A percentile compares a stretch with the other conserved stretches of the same genome.
Conservation (phyloP, 331 rosid genomes). For the Malus hybrid region DNA sequence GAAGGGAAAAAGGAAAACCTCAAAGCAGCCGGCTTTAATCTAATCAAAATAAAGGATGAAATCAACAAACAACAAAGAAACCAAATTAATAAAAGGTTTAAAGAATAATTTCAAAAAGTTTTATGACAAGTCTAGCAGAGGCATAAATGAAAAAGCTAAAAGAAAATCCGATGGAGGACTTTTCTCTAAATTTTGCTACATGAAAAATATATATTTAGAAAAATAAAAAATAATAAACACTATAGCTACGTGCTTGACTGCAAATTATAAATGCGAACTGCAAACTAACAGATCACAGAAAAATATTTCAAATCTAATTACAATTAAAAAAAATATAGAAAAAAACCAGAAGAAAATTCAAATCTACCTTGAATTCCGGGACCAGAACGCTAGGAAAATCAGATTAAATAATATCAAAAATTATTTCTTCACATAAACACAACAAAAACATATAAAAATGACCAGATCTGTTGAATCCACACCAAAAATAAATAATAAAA, state of each 20-base stretch:
- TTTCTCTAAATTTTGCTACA: not conserved
- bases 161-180: not conserved
- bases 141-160: not conserved
- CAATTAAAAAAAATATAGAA: not conserved
- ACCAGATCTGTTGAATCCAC: constrained; percentile 6
- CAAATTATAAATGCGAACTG: not conserved
- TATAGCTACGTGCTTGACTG: too few species aligned
- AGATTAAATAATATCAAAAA: not conserved
- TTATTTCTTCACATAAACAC: not conserved
- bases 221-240: not conserved
- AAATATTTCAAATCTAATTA: not conserved
- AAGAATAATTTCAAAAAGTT: not conserved
- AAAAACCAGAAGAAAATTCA: not conserved
- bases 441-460: not conserved
- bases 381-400: not conserved
- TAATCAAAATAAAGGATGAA: not conserved
- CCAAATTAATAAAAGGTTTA: not conserved
- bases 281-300: constrained; percentile 3
- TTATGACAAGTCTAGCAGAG: not conserved
- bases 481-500: not conserved
- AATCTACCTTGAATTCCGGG: not conserved
- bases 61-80: not conserved
- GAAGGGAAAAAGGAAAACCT: not conserved
- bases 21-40: not conserved
- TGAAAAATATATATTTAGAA: not conserved